phyloP scores from a whole-genome alignment of 768 basidiomycete species.

The Kwoniella newhampshirensis region DNA sequence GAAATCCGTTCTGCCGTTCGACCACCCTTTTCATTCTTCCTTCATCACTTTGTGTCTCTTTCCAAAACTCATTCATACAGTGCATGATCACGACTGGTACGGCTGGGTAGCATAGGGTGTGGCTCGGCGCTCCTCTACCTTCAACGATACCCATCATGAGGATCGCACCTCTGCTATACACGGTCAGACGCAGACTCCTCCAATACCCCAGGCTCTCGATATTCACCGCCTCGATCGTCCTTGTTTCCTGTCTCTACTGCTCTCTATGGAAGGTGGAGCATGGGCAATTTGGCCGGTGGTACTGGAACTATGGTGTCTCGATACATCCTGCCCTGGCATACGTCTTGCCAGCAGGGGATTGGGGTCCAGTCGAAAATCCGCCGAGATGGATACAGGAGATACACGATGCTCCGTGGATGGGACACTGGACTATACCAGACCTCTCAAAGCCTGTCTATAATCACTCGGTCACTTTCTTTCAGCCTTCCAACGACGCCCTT shows the following conservation, averaged over 20 bases:
- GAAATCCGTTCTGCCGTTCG: too few relatives aligned
- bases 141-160: too few relatives aligned
- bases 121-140: too few relatives aligned
- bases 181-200: neutral
- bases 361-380: slow-evolving; percentile 11
- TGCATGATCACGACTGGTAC: too few relatives aligned
- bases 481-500: neutral
- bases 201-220: neutral
- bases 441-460: slow-evolving; percentile 15
- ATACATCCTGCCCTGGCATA: slow-evolving; percentile 19
- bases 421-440: slow-evolving; percentile 19
- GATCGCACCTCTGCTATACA: too few relatives aligned
- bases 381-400: slow-evolving; percentile 29
- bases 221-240: neutral
- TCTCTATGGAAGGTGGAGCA: neutral
- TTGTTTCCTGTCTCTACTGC: neutral
- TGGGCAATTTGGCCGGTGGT: slow-evolving; percentile 24
- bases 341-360: slow-evolving; percentile 21
- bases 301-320: slow-evolving; percentile 22
- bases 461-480: neutral
- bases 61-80: too few relatives aligned
- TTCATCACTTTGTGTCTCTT: too few relatives aligned
- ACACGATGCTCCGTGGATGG: slow-evolving; percentile 30
- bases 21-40: too few relatives aligned
- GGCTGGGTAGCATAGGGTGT: too few relatives aligned